A percentile compares a stretch with the other conserved stretches of the same genome.
phyloP scores from a whole-genome alignment of 108 stramenopile species.

The Poteriospumella lacustris region DNA sequence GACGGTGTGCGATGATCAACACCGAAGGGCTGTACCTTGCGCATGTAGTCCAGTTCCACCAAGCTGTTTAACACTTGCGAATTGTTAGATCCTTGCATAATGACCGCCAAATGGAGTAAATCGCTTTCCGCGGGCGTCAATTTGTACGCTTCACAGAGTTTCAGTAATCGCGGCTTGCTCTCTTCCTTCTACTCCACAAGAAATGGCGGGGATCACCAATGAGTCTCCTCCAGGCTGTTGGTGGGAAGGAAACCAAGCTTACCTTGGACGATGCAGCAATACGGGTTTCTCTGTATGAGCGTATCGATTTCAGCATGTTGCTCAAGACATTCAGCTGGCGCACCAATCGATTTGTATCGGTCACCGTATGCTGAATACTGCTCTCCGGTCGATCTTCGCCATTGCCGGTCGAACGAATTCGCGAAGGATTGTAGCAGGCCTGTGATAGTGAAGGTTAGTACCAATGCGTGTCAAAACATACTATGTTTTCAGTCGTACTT shows the following conservation, averaged over 20 bases:
- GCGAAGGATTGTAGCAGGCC: background rate
- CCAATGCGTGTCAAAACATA: too few relatives aligned
- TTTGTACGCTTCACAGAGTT: background rate
- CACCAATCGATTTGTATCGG: background rate
- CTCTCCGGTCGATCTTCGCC: too few relatives aligned
- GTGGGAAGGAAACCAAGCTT: background rate
- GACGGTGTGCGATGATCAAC: background rate
- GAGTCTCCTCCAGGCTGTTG: background rate
- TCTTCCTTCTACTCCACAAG: background rate
- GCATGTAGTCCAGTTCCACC: conserved; percentile 5
- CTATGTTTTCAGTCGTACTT: too few relatives aligned
- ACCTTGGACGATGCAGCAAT: background rate
- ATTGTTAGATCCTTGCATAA: conserved; percentile 15
- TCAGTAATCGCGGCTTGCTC: background rate
- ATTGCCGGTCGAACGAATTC: background rate
- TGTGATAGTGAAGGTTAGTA: too few relatives aligned
- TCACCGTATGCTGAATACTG: too few relatives aligned
- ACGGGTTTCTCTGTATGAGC: background rate
- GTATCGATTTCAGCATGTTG: background rate
- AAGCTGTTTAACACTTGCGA: background rate
- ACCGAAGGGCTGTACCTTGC: background rate
- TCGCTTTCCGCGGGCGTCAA: background rate
- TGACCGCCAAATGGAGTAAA: background rate
- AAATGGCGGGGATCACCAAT: background rate
- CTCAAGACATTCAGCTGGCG: background rate